Evolutionary conservation across 805 yeast species (phyloP).

Genomic region (Cyberlindnera maclurae): DNA sequence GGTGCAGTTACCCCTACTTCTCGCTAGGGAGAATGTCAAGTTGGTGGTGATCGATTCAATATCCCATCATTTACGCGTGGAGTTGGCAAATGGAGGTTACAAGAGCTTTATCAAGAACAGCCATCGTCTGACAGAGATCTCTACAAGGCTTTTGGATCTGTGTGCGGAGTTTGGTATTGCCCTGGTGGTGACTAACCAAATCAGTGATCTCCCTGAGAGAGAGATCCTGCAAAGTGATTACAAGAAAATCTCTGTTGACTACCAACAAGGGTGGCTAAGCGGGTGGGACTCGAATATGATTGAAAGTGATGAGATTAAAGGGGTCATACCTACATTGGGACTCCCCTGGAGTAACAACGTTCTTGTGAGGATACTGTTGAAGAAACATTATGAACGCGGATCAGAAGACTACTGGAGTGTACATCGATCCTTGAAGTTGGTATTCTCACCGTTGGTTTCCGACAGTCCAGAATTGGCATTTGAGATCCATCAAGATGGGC

Average conservation of each 20-base stretch:
- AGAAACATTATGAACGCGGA: constrained; percentile 31
- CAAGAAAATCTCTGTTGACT: constrained; percentile 36
- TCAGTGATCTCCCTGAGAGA: constrained; percentile 49
- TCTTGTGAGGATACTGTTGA: constrained; percentile 40
- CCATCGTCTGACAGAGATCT: constrained; percentile 35
- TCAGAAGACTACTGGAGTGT: constrained; percentile 18
- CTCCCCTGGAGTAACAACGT: constrained; percentile 46
- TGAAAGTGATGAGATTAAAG: constrained; percentile 4
- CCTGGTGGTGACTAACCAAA: constrained; percentile 71
- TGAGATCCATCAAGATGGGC: constrained; percentile 20
- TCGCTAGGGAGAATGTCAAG: constrained; percentile 36
- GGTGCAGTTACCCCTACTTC: constrained; percentile 59
- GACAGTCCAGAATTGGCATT: constrained; percentile 16
- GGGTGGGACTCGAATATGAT: constrained; percentile 54
- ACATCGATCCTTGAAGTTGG: constrained; percentile 31
- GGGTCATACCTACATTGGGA: constrained; percentile 48
- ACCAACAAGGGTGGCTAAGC: constrained; percentile 63
- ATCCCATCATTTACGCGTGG: constrained; percentile 72
- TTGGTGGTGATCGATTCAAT: constrained; percentile 74
- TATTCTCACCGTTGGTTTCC: constrained; percentile 29
- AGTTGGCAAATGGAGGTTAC: constrained; percentile 29
- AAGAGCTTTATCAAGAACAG: constrained; percentile 27
- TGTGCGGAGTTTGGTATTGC: constrained; percentile 47
- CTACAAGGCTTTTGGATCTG: constrained; percentile 40
- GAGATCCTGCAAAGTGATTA: constrained; percentile 17